Conservation (phyloP, 108 stramenopile species). For the Schizochytrium sp. region DNA sequence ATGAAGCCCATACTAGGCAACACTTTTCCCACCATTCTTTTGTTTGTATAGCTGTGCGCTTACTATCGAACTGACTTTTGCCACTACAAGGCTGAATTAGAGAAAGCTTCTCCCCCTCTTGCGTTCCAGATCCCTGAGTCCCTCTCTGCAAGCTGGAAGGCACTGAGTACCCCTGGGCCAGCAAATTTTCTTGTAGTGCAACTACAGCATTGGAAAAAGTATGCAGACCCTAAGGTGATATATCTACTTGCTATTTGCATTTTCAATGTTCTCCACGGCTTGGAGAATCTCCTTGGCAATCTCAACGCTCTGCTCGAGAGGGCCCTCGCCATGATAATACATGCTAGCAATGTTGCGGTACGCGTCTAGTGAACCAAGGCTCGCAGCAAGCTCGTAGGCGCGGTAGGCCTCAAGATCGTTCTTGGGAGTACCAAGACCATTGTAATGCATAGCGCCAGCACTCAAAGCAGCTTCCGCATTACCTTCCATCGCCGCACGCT, state of each 20-base stretch:
- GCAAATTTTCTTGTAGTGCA: too few relatives aligned
- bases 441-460: conserved; percentile 51
- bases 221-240: too few relatives aligned
- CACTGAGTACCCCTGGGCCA: too few relatives aligned
- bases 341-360: conserved; percentile 53
- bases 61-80: too few relatives aligned
- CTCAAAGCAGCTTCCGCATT: background rate
- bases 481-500: conserved; percentile 20
- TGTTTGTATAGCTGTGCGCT: too few relatives aligned
- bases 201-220: too few relatives aligned
- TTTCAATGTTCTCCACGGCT: conserved; percentile 9
- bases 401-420: conserved; percentile 46
- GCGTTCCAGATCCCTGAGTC: too few relatives aligned
- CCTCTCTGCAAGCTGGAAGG: too few relatives aligned
- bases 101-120: too few relatives aligned
- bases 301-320: conserved; percentile 9
- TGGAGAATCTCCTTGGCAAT: conserved; percentile 24
- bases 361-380: conserved; percentile 5
- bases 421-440: conserved; percentile 6
- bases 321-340: conserved; percentile 33
- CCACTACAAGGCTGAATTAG: too few relatives aligned
- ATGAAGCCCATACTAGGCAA: too few relatives aligned
- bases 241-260: background rate
- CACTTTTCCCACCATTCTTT: too few relatives aligned
- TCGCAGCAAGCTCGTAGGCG: conserved; percentile 54